A percentile compares a stretch with the other conserved stretches of the same genome.
Evolutionary conservation across 768 basidiomycete genomes (phyloP).

Genomic region (Boletus pseudopeckii): DNA sequence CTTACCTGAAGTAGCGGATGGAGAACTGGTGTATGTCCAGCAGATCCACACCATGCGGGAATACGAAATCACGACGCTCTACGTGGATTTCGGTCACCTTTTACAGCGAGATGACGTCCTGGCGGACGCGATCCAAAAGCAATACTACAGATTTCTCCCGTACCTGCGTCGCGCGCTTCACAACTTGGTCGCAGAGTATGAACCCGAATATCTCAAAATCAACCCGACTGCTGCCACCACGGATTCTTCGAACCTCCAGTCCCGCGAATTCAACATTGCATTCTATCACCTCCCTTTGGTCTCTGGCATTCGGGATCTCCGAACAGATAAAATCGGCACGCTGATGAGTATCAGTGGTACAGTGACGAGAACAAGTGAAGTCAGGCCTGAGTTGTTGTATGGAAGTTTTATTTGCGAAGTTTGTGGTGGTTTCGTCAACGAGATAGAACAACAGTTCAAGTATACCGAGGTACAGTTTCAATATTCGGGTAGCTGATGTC

Average conservation of each 20-base stretch:
- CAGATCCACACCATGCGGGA: constrained; percentile 96
- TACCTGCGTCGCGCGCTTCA: constrained; percentile 90
- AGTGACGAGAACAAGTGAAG: constrained; percentile 96
- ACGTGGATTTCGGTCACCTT: constrained; percentile 92
- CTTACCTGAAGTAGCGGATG: constrained; percentile 50
- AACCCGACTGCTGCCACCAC: constrained; percentile 86
- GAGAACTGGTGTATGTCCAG: constrained; percentile 79
- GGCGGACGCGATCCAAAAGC: constrained; percentile 87
- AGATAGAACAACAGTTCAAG: constrained; percentile 99
- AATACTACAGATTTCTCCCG: constrained; percentile 96
- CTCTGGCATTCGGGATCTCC: constrained; percentile 89
- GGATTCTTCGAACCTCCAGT: constrained; percentile 83
- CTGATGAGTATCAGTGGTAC: constrained; percentile 96
- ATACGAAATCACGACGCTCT: constrained; percentile 91
- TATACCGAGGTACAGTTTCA: constrained; percentile 79
- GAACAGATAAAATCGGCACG: constrained; percentile 91
- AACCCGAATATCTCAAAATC: constrained; percentile 92
- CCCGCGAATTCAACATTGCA: constrained; percentile 91
- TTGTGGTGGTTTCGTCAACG: constrained; percentile 81
- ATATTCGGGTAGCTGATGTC: constrained; percentile 1
- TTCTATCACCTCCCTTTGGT: constrained; percentile 94
- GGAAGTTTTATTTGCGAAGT: constrained; percentile 93
- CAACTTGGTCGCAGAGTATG: constrained; percentile 84
- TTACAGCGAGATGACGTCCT: constrained; percentile 89
- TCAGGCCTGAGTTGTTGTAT: constrained; percentile 88